These are phyloP conservation scores for Nicotiana paniculata DNA, from an alignment of 257 asterid genomes.

Conservation along the genomic window DNA sequence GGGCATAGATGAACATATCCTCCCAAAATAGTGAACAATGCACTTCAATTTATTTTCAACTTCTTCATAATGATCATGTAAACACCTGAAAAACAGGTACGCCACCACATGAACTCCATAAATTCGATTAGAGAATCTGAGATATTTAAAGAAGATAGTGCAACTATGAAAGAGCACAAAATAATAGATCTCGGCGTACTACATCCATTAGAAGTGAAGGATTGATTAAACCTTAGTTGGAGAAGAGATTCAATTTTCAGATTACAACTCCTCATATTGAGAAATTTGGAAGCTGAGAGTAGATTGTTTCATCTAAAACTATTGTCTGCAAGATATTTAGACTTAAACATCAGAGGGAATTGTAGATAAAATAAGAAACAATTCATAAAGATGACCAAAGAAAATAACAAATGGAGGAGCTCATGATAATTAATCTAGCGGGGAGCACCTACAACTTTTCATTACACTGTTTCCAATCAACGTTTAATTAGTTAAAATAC, in stretches of 20 bases:
- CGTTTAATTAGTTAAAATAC: neutral
- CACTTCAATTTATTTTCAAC: slow-evolving; percentile 72
- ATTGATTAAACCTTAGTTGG: neutral
- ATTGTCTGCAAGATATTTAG: neutral
- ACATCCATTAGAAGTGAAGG: neutral
- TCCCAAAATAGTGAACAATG: slow-evolving; percentile 76
- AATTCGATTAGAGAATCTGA: neutral
- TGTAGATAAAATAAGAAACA: neutral
- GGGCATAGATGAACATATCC: slow-evolving; percentile 52
- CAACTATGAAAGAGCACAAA: neutral
- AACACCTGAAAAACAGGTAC: slow-evolving; percentile 40
- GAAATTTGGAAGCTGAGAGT: neutral
- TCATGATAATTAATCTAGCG: neutral
- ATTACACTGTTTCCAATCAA: neutral
- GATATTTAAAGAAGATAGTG: neutral
- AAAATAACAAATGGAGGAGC: neutral
- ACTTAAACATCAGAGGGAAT: neutral
- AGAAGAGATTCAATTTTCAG: neutral
- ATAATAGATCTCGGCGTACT: neutral
- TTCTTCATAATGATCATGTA: slow-evolving; percentile 43
- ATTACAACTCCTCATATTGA: neutral
- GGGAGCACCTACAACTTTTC: neutral
- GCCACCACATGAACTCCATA: neutral
- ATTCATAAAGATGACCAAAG: neutral
- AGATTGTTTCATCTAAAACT: neutral